Conservation (phyloP, 1,139 yeast species). For the Magnusiomyces suaveolens region DNA sequence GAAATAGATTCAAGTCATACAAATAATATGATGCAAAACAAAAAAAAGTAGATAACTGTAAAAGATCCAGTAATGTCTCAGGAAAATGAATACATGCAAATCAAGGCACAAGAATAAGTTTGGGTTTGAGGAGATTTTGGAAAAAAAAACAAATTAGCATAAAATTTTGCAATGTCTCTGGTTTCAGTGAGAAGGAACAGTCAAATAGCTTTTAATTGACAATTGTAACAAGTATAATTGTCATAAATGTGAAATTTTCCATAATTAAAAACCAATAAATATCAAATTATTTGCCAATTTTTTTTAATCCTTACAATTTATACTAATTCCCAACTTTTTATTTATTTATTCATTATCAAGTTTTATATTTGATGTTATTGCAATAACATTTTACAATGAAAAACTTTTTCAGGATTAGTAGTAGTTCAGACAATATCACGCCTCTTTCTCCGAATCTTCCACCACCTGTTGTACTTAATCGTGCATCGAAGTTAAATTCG, state of each 20-base stretch:
- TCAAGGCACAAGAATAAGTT: not conserved
- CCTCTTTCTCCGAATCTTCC: conserved; percentile 6
- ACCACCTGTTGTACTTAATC: not conserved
- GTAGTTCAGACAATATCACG: conserved; percentile 3
- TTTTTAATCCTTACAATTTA: not conserved
- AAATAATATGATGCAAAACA: not conserved
- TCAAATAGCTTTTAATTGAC: not conserved
- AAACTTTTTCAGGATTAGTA: conserved; percentile 1
- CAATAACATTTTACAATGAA: not conserved
- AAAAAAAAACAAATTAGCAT: not conserved
- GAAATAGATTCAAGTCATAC: not conserved
- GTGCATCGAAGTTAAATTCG: not conserved
- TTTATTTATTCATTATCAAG: not conserved
- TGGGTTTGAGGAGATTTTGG: not conserved
- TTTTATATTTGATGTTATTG: not conserved
- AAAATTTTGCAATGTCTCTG: not conserved
- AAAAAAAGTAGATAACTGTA: too few species aligned
- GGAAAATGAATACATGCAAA: not conserved
- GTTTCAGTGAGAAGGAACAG: not conserved
- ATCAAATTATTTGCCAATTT: not conserved
- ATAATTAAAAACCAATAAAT: not conserved
- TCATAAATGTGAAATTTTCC: not conserved
- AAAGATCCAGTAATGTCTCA: not conserved
- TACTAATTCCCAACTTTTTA: not conserved
- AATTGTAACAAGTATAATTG: not conserved